These are phyloP conservation scores for Cystoderma amianthinum DNA, from an alignment of 768 basidiomycete genomes.

Conservation along the genomic window DNA sequence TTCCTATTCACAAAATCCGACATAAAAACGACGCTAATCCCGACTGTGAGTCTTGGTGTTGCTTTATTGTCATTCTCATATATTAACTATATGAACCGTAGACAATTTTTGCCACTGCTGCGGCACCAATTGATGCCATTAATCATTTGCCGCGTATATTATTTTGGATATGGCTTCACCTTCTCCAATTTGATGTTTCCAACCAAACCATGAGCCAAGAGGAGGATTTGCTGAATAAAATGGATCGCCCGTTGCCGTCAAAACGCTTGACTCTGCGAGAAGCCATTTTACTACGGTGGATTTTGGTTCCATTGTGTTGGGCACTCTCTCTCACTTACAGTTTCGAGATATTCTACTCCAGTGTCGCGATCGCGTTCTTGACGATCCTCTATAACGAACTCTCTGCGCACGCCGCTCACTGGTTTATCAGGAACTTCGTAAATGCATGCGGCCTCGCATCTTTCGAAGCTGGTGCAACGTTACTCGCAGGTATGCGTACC, in stretches of 20 bases:
- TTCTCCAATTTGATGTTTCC: constrained; percentile 35
- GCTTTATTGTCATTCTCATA: neutral
- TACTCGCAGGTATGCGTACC: constrained; percentile 23
- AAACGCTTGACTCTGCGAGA: constrained; percentile 27
- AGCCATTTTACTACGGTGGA: constrained; percentile 28
- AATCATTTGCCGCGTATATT: constrained; percentile 16
- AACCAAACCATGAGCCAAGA: constrained; percentile 34
- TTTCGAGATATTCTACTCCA: constrained; percentile 19
- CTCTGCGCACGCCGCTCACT: constrained; percentile 23
- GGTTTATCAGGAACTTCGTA: constrained; percentile 28
- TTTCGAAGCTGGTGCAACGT: constrained; percentile 27
- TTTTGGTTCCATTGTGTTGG: constrained; percentile 24
- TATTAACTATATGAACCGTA: no score
- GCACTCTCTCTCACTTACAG: constrained; percentile 25
- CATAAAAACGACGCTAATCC: constrained; percentile 37
- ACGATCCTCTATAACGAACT: constrained; percentile 31
- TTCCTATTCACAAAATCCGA: constrained; percentile 41
- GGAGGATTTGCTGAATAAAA: constrained; percentile 38
- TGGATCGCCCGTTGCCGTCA: constrained; percentile 36
- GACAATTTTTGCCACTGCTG: constrained; percentile 16
- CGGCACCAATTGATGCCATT: constrained; percentile 14
- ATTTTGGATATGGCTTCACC: constrained; percentile 38
- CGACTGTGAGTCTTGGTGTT: constrained; percentile 28
- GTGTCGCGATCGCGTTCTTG: constrained; percentile 22
- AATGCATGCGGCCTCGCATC: constrained; percentile 30